Base-by-base conservation (phyloP, 305 asterid genomes). In the Fraxinus sp. region DNA sequence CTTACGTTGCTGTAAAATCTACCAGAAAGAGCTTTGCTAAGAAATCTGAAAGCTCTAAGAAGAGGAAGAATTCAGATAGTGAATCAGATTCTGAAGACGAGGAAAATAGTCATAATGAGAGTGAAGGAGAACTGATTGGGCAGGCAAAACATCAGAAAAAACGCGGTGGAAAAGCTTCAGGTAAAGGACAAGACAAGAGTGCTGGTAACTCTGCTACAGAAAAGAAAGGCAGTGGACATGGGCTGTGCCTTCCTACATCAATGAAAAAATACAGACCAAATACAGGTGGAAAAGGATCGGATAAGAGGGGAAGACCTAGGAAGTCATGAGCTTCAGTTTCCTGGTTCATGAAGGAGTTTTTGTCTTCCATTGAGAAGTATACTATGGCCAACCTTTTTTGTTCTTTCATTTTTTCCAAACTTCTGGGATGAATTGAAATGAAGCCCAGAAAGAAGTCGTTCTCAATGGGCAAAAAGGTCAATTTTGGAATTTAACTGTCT, bases 291-390 rank as follows among this genome's bases (percentile, higher is more conserved):
- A 92, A 83, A 87, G 85, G 81, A 59, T 49, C 94, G 0, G 97
- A 97, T 35, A 90, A 86, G 89, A 87, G 97, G 79, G 99, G 99
- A 80, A 85, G 97, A 76, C 97, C 98, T 7, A 86, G 84, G 86
- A 92, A 91, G 80, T 43, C 91, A 33, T 89, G 85, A 91, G 64
- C 76, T 1, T 24, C 8, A 71, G 55, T 75, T 74, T 43, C 77
- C 57, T 82, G 82, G 70, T 30, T 33, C 18, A 79, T 52, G 24
- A 64, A 4, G 74, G 43, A 57, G 16, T 83, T 77, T 84, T 71
- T 77, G 79, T 82, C 62, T 57, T 81, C 37, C n/a, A 41, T 78
- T 55, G 49, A 62, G 80, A 83, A 36, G 80, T 75, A 81, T 85
- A 80, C 84, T 43, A 39, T 39, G 82, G 79, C 84, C 37, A 16